Evolutionary conservation across 768 basidiomycete genomes (phyloP).

Genomic region (Mycena alexandri): DNA sequence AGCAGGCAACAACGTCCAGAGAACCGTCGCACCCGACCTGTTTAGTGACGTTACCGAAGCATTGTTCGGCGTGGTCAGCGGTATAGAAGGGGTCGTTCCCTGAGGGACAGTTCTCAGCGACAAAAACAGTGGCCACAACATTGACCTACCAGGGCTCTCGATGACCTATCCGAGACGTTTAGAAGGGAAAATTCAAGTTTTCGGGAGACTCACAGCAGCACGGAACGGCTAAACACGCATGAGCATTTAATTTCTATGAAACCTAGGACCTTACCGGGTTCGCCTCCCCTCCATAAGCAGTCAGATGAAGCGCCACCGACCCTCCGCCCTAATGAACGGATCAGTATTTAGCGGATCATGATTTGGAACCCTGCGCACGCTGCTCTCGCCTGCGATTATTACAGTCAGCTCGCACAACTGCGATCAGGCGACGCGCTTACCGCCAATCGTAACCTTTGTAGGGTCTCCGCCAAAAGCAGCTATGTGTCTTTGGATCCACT

Average conservation of each 20-base stretch:
- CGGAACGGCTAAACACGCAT: conserved; percentile 35
- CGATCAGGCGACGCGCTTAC: conserved; percentile 4
- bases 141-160: conserved; percentile 33
- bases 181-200: background rate
- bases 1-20: conserved; percentile 30
- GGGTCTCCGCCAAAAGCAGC: conserved; percentile 46
- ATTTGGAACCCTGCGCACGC: conserved; percentile 41
- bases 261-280: conserved; percentile 24
- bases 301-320: conserved; percentile 35
- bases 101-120: conserved; percentile 1
- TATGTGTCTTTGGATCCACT: conserved; percentile 53
- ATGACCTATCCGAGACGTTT: conserved; percentile 17
- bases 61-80: conserved; percentile 29
- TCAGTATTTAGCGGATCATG: background rate
- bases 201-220: conserved; percentile 28
- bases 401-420: background rate
- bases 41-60: conserved; percentile 35
- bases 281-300: conserved; percentile 37
- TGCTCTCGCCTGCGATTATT: conserved; percentile 45
- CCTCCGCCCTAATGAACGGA: conserved; percentile 30
- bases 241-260: background rate
- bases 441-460: conserved; percentile 44
- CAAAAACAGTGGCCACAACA: background rate
- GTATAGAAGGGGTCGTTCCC: conserved; percentile 39
- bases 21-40: conserved; percentile 34